A percentile compares a stretch with the other conserved stretches of the same genome.
These are phyloP conservation scores for Phaeosphaeria sp. DNA, from an alignment of 2,329 filamentous ascomycete genomes.

Conservation along the genomic window DNA sequence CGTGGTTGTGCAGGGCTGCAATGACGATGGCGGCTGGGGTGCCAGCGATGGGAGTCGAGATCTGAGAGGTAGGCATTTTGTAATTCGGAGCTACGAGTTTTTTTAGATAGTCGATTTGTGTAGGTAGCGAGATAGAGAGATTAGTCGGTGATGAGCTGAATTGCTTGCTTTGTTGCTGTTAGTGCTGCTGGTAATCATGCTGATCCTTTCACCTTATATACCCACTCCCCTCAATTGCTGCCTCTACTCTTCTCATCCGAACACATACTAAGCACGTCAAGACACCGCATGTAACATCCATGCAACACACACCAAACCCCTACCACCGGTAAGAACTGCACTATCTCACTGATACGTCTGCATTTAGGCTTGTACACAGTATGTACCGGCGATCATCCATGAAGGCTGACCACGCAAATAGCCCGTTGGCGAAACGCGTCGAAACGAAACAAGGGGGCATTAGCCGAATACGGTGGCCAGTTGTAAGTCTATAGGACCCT, in stretches of 20 bases:
- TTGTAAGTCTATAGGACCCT: neutral
- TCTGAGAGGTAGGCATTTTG: conserved; percentile 47
- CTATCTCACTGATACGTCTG: neutral
- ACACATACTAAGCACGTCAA: conserved; percentile 9
- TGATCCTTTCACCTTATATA: conserved; percentile 11
- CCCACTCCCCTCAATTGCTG: neutral
- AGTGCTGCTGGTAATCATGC: conserved; percentile 4
- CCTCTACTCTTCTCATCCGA: neutral
- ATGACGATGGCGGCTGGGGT: conserved; percentile 35
- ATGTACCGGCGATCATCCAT: conserved; percentile 10
- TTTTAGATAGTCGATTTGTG: neutral
- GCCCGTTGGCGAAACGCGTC: conserved; percentile 1
- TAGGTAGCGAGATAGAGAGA: neutral
- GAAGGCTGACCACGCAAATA: conserved; percentile 5
- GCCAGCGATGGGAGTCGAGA: conserved; percentile 43
- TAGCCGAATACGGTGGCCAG: neutral
- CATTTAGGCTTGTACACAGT: conserved; percentile 2
- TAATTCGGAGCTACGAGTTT: neutral
- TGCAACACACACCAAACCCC: conserved; percentile 1
- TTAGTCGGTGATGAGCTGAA: neutral
- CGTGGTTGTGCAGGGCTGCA: conserved; percentile 48
- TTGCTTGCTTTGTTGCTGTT: conserved; percentile 11
- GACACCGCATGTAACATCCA: conserved; percentile 6
- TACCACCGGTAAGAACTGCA: neutral
- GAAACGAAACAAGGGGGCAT: conserved; percentile 1